phyloP scores from a whole-genome alignment of 371 early-diverging fungal species.

The Mortierella sp. region DNA sequence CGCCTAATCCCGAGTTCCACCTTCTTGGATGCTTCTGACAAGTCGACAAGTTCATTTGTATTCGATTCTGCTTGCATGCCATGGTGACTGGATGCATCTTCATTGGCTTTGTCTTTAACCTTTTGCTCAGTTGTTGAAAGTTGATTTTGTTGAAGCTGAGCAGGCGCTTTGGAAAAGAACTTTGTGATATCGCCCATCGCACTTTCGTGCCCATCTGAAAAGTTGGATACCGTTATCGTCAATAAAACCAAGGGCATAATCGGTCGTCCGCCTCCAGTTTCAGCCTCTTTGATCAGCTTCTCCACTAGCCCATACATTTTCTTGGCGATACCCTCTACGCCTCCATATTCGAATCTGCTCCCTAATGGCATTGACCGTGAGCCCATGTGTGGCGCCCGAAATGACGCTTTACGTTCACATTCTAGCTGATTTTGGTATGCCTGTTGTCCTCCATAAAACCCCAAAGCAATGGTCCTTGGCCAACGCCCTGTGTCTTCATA shows the following conservation, averaged over 20 bases:
- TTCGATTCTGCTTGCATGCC: background rate
- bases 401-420: conserved; percentile 18
- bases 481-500: conserved; percentile 47
- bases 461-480: conserved; percentile 48
- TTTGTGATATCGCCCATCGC: conserved; percentile 45
- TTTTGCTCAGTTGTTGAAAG: background rate
- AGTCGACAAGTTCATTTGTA: background rate
- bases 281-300: conserved; percentile 40
- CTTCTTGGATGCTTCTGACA: background rate
- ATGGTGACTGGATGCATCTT: background rate
- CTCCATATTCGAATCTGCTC: conserved; percentile 46
- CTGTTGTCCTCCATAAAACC: conserved; percentile 36
- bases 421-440: conserved; percentile 19
- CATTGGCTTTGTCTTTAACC: background rate
- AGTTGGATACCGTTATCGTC: conserved; percentile 31
- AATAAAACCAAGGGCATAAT: conserved; percentile 40
- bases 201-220: conserved; percentile 37
- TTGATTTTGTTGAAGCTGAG: conserved; percentile 1
- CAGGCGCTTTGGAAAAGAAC: conserved; percentile 43
- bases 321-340: conserved; percentile 41
- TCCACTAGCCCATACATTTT: conserved; percentile 37
- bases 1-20: conserved; percentile 3
- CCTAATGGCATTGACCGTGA: conserved; percentile 45
- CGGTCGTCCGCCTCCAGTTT: conserved; percentile 25
- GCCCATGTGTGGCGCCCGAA: conserved; percentile 35